These are phyloP conservation scores for Cytospora schulzeri DNA, from an alignment of 2,329 filamentous ascomycete species.

Conservation along the genomic window DNA sequence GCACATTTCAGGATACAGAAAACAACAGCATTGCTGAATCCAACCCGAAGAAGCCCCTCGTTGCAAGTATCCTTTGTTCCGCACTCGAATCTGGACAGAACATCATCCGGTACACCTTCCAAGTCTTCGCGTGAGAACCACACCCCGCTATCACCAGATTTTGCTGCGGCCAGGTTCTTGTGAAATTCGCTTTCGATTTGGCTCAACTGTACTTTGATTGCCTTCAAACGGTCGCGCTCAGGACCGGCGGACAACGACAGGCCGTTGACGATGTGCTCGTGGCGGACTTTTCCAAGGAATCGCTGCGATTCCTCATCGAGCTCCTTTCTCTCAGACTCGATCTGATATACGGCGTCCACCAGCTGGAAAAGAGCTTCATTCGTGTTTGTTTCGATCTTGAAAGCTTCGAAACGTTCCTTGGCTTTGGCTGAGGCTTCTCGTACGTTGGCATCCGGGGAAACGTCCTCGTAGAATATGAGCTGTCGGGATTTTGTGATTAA, in stretches of 20 bases:
- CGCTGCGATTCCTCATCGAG: conserved; percentile 1
- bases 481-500: background rate
- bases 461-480: conserved; percentile 20
- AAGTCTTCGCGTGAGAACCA: conserved; percentile 22
- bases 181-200: conserved; percentile 14
- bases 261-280: conserved; percentile 12
- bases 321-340: background rate
- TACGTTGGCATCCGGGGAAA: conserved; percentile 10
- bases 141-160: conserved; percentile 6
- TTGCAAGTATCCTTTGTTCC: background rate
- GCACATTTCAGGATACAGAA: conserved; percentile 6
- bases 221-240: background rate
- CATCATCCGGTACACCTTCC: conserved; percentile 14
- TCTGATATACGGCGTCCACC: conserved; percentile 6
- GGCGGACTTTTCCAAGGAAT: conserved; percentile 15
- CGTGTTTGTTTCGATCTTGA: conserved; percentile 8
- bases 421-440: conserved; percentile 20
- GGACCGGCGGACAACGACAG: background rate
- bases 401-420: conserved; percentile 4
- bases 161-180: conserved; percentile 15
- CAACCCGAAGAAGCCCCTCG: conserved; percentile 10
- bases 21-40: background rate
- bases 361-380: conserved; percentile 13
- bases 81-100: background rate
- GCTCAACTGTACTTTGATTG: background rate